A percentile compares a stretch with the other conserved stretches of the same genome.
These are phyloP conservation scores for Bruguiera gymnorhiza DNA, from an alignment of 345 rosid genomes.

Conservation along the genomic window DNA sequence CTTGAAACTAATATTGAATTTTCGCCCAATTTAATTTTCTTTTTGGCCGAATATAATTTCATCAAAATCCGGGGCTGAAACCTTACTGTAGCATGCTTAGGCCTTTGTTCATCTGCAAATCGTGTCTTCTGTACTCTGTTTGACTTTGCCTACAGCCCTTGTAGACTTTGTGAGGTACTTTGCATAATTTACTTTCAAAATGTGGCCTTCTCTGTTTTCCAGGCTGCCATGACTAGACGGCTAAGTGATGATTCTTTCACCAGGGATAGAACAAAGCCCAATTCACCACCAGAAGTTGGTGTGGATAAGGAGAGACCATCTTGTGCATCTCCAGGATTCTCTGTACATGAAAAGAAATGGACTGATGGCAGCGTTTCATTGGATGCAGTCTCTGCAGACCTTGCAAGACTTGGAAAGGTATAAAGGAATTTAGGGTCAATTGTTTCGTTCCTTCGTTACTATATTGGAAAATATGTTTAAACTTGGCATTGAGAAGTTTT, in stretches of 20 bases:
- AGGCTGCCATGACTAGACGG: slow-evolving; percentile 89
- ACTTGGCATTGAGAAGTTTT: too few species aligned
- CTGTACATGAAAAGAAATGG: slow-evolving; percentile 86
- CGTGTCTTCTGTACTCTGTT: background rate
- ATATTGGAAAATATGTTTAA: background rate
- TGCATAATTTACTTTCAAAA: background rate
- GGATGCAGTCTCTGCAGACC: slow-evolving; percentile 52
- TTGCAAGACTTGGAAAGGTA: slow-evolving; percentile 73
- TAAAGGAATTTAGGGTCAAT: background rate
- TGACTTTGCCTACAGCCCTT: background rate
- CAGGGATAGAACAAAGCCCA: slow-evolving; percentile 46
- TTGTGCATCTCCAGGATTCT: slow-evolving; percentile 45
- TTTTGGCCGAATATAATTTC: too few species aligned
- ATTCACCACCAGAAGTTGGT: slow-evolving; percentile 39
- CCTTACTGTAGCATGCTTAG: too few species aligned
- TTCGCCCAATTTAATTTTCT: too few species aligned
- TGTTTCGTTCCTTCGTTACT: background rate
- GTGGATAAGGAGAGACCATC: slow-evolving; percentile 31
- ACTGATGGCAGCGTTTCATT: slow-evolving; percentile 80
- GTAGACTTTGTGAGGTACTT: background rate
- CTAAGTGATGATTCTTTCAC: slow-evolving; percentile 56
- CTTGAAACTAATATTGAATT: too few species aligned
- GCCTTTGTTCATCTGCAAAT: background rate
- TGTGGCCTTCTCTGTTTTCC: slow-evolving; percentile 15
- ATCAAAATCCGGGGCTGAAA: too few species aligned